Base-by-base conservation (phyloP, 352 stramenopile genomes). In the Aphanomyces cochlioides region DNA sequence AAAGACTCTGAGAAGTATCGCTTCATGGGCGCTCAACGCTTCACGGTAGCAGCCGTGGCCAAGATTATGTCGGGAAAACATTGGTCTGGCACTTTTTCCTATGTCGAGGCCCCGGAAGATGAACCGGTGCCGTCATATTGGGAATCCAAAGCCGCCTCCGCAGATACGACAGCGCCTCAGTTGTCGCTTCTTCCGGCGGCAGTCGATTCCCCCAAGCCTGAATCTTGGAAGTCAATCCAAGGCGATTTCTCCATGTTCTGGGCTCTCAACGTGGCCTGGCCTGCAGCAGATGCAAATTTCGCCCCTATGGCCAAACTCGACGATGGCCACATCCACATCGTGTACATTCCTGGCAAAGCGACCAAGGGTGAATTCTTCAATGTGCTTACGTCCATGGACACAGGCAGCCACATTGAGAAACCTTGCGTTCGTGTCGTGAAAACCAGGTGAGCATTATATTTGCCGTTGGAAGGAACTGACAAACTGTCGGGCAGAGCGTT, bases 1-100 rank as follows among this genome's bases (percentile, higher is more conserved):
- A 77, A 94, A 40, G 78, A 77, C 3, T 92, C 81, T 0, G 89
- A 96, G 67, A 87, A 87, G 37, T 54, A 92, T 17, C 83, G 89
- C 2, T 77, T 66, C 37, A 66, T 95, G 4, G 89, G 87, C 10
- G 71, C 63, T 8, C 47, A 85, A 53, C 85, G 89, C 12, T 95
- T 95, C 64, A 85, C 78, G 1, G 73, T 92, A 12, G 73, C 76
- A 7, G 86, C 79, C 34, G 39, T 87, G 7, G 75, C 87, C 60
- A 84, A 90, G 57, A 57, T 93, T 7, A 34, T 92, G 3, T 79
- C 74, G 17, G 73, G 72, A 34, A 67, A 67, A 50, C 37, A 21
- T 45, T 67, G 59, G 70, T 69, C 73, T 0, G 83, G 84, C 7
- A 83, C 77, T 37, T 78, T 94, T 19, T 86, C 77, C 79, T 90